Evolutionary conservation across 371 early-diverging fungal species (phyloP), one percentile per base, ranked within the genome.

Genomic region (Lichtheimia hyalospora): DNA sequence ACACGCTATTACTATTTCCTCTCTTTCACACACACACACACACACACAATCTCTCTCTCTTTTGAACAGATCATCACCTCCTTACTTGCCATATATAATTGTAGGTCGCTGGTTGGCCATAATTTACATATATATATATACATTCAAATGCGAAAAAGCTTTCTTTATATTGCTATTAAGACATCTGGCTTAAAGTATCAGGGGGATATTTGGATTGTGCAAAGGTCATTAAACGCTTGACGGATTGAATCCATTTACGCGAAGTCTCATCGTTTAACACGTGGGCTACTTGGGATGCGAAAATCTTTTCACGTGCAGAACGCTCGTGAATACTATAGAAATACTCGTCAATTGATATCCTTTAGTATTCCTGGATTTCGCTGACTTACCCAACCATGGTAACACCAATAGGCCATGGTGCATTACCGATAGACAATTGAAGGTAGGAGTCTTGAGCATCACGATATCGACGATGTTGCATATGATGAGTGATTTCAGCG

Each of bases 381-480:
- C 25, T 40, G 4, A 68, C 67, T 65, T 69, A 79, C 84, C 89
- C 89, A 70, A 91, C 91, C 87, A 89, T 89, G 62, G 92, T 91
- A 24, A 93, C 92, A 65, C 99, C 99, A 76, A 99, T 93, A n/a
- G 98, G 99, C 99, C 99, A 99, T 3, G 98, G 95, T 12, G 97
- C 93, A 73, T 99, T 99, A 48, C 99, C 98, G 62, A 99, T 96
- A 0, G 94, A 91, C 44, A 99, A 83, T 54, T 90, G 89, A 58
- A 99, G 77, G 67, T 99, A 99, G 4, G 92, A 83, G 64, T 96
- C 96, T 63, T 94, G 95, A 12, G 99, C 99, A 62, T 91, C 86
- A 70, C 93, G 78, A 49, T 98, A 97, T 66, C 95, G 93, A 51
- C 94, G 80, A 42, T 87, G 79, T 60, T 93, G 91, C 88, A 95